Percentiles rank a stretch among this genome's conserved stretches.
Evolutionary conservation across 2,329 filamentous ascomycete genomes (phyloP).

Genomic region (Exserohilum rostratum): DNA sequence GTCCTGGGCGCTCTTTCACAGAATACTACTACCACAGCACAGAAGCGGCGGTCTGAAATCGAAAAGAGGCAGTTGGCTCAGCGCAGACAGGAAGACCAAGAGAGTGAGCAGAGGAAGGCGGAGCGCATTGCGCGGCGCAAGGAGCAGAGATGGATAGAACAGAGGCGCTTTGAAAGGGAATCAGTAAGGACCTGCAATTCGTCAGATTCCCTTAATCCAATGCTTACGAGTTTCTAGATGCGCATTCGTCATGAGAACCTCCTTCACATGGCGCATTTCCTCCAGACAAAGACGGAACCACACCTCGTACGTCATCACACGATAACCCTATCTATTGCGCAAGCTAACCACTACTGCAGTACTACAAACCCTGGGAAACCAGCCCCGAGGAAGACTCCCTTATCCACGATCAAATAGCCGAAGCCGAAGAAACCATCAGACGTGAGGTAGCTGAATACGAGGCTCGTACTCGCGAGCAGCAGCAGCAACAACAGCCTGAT

Average conservation of each 20-base stretch:
- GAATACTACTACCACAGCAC: slow-evolving; percentile 63
- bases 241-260: slow-evolving; percentile 73
- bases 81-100: slow-evolving; percentile 72
- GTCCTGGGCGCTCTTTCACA: slow-evolving; percentile 80
- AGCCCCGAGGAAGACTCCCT: slow-evolving; percentile 70
- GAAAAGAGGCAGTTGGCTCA: slow-evolving; percentile 82
- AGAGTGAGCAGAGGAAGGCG: slow-evolving; percentile 71
- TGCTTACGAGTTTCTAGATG: slow-evolving; percentile 64
- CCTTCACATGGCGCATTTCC: slow-evolving; percentile 72
- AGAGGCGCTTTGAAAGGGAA: slow-evolving; percentile 76
- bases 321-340: not conserved
- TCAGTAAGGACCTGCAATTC: slow-evolving; percentile 62
- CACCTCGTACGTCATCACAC: slow-evolving; percentile 66
- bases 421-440: slow-evolving; percentile 67
- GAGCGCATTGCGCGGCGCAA: slow-evolving; percentile 69
- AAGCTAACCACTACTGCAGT: slow-evolving; percentile 59
- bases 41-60: slow-evolving; percentile 77
- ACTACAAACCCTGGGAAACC: slow-evolving; percentile 84
- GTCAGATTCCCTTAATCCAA: not conserved
- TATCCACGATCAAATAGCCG: slow-evolving; percentile 73
- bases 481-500: slow-evolving; percentile 42
- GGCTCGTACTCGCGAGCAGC: no score
- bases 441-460: slow-evolving; percentile 70
- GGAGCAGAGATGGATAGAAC: slow-evolving; percentile 68
- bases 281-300: slow-evolving; percentile 75